Conservation (phyloP, 305 asterid genomes). For the Euphrasia arctica region DNA sequence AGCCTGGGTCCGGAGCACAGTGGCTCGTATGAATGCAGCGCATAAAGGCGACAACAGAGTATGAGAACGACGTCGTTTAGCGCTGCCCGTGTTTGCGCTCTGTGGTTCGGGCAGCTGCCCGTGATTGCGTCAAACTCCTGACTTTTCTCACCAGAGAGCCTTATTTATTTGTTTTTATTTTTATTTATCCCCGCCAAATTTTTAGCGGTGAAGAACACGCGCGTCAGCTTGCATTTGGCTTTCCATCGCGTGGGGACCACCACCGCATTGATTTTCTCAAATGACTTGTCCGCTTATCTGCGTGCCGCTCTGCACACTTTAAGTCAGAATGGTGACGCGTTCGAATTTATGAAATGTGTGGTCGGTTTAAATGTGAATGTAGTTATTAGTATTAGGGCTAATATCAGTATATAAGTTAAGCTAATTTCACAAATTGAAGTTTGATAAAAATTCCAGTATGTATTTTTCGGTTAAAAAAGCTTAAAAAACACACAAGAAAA, state of each 20-base stretch:
- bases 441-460: no score
- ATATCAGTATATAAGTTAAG: no score
- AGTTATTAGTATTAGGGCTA: no score
- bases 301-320: not conserved
- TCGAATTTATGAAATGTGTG: no score
- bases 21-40: slow-evolving; percentile 19
- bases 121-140: slow-evolving; percentile 21
- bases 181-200: not conserved
- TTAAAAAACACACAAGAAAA: no score
- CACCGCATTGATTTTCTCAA: slow-evolving; percentile 20
- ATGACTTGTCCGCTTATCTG: not conserved
- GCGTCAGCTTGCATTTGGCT: slow-evolving; percentile 18
- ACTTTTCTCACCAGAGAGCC: not conserved
- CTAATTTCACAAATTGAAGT: no score
- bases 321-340: no score
- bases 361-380: no score
- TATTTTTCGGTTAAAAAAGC: no score
- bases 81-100: slow-evolving; percentile 19
- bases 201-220: not conserved
- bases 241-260: slow-evolving; percentile 27
- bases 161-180: no score
- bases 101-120: slow-evolving; percentile 23
- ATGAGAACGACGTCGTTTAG: slow-evolving; percentile 30
- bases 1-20: slow-evolving; percentile 29
- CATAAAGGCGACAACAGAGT: slow-evolving; percentile 26